phyloP scores from a whole-genome alignment of 108 stramenopile genomes.

The Ochromonas danica region DNA sequence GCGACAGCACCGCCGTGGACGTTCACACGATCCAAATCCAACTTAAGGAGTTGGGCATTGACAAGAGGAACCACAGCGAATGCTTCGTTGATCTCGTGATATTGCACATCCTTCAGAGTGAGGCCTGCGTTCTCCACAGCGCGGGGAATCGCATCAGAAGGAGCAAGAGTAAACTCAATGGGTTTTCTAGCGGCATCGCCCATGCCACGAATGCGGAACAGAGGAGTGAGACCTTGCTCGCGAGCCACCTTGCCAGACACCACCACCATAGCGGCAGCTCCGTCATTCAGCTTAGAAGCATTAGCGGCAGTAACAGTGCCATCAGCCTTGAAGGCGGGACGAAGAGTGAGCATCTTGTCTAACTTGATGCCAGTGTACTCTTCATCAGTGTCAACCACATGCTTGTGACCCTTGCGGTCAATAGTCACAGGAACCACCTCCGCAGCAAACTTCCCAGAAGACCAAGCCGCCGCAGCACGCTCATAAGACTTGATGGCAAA shows the following conservation, averaged over 20 bases:
- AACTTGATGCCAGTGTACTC: constrained; percentile 72
- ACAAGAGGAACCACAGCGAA: constrained; percentile 90
- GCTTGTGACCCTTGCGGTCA: constrained; percentile 54
- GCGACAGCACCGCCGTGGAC: constrained; percentile 90
- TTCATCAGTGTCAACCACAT: constrained; percentile 69
- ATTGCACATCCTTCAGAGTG: constrained; percentile 72
- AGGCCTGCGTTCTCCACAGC: constrained; percentile 76
- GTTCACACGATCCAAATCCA: constrained; percentile 76
- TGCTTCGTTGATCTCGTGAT: constrained; percentile 97
- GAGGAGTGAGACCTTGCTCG: background rate
- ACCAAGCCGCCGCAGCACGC: constrained; percentile 67
- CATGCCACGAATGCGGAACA: constrained; percentile 57
- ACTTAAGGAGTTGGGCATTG: constrained; percentile 67
- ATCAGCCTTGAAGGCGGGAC: constrained; percentile 79
- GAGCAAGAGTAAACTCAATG: constrained; percentile 85
- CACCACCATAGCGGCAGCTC: constrained; percentile 84
- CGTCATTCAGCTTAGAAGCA: constrained; percentile 90
- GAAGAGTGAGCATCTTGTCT: constrained; percentile 66
- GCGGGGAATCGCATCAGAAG: constrained; percentile 79
- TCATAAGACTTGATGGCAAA: constrained; percentile 79
- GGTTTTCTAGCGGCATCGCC: constrained; percentile 82
- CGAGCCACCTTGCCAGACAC: constrained; percentile 71
- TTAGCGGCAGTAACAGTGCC: constrained; percentile 97
- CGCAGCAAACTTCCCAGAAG: constrained; percentile 66
- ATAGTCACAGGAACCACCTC: constrained; percentile 68